A percentile compares a stretch with the other conserved stretches of the same genome.
phyloP scores from a whole-genome alignment of 2,329 filamentous ascomycete species.

The Clarireedia homoeocarpa region DNA sequence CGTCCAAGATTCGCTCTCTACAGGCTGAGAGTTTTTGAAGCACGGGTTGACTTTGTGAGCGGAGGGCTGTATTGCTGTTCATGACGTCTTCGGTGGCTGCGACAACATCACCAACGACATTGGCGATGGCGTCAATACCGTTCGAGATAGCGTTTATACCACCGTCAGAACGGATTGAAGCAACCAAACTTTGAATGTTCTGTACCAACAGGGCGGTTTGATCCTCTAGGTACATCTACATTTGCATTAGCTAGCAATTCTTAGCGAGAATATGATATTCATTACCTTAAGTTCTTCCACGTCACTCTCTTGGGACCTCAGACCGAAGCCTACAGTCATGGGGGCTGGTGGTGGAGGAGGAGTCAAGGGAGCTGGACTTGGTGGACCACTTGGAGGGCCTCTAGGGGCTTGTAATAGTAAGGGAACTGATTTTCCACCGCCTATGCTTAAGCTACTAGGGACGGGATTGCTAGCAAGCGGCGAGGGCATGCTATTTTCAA shows the following conservation, averaged over 20 bases:
- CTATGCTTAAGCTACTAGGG: conserved; percentile 21
- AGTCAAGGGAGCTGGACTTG: neutral
- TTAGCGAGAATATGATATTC: neutral
- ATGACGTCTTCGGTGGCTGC: conserved; percentile 53
- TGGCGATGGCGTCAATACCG: conserved; percentile 64
- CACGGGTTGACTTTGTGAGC: conserved; percentile 42
- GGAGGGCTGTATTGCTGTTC: conserved; percentile 44
- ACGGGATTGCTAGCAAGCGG: neutral
- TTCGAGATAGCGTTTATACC: conserved; percentile 55
- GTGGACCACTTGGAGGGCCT: conserved; percentile 5
- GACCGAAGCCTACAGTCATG: conserved; percentile 34
- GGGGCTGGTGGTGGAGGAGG: conserved; percentile 17
- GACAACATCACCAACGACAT: conserved; percentile 63
- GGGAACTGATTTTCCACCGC: conserved; percentile 19
- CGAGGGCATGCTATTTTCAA: neutral
- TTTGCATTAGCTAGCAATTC: conserved; percentile 16
- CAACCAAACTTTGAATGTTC: conserved; percentile 74
- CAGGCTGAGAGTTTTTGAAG: conserved; percentile 52
- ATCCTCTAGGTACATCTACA: conserved; percentile 69
- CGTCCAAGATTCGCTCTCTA: conserved; percentile 56
- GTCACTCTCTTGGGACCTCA: conserved; percentile 36
- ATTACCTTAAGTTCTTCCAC: conserved; percentile 55
- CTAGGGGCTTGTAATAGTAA: neutral
- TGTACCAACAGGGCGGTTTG: conserved; percentile 73
- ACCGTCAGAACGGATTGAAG: conserved; percentile 58